Evolutionary conservation across 495 filamentous ascomycete genomes (phyloP), one percentile per base, ranked within the genome.

Genomic region (Aspergillus hancockii): DNA sequence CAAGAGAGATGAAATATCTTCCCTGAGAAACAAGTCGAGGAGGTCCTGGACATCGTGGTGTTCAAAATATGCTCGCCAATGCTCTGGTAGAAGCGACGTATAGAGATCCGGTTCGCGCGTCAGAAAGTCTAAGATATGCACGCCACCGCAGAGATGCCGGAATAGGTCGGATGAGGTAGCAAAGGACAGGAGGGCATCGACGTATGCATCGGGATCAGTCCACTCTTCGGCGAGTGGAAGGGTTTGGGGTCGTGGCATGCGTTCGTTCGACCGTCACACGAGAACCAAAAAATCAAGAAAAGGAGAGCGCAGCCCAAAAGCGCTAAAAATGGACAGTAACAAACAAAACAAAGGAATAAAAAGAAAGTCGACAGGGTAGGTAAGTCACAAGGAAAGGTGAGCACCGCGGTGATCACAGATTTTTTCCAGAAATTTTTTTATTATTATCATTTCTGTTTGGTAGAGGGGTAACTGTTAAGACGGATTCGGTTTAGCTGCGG

Each of bases 51-150:
- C 79, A 34, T 90, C 82, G 63, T 83, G 82, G 45, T 79, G 64
- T 32, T 88, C 70, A 57, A 98, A 88, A 77, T 89, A 98, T 2
- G 76, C 58, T 54, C 88, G 83, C 94, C 94, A 98, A 65, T 90
- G 83, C 66, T 83, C 65, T 1, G 92, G 91, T 13, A 98, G 74
- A 2, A 91, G 78, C 4, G 79, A 74, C 41, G 85, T 81, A 69
- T 96, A 97, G 0, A 97, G 77, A 69, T 87, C 83, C 18, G 90
- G 89, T 19, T 91, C 85, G 50, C 84, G 83, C n/a, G 92, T 97
- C 73, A 97, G 88, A 74, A 98, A 98, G 66, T 98, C 94, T 50
- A 97, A 80, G 55, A 98, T 91, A 70, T 98, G 94, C 3, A 98
- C 88, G 34, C 93, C 92, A 53, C 94, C 95, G 68, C 92, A 96